Percentiles rank a stretch among this genome's conserved stretches.
Conservation (phyloP, 352 stramenopile species). For the Phytophthora podocarpi region DNA sequence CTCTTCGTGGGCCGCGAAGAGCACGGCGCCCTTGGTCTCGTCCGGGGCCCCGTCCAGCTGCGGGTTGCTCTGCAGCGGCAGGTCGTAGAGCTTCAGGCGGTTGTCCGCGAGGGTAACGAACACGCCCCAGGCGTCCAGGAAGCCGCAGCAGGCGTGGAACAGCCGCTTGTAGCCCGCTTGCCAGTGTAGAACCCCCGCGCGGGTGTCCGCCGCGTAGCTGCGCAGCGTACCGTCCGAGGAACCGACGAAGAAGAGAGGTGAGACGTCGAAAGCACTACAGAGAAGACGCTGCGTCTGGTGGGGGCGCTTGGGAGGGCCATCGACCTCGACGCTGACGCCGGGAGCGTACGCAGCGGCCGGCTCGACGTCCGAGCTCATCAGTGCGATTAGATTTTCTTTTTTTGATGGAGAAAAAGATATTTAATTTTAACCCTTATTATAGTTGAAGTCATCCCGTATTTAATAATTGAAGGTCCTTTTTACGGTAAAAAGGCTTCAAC, state of each 20-base stretch:
- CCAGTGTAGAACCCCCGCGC: constrained; percentile 41
- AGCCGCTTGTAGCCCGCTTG: constrained; percentile 69
- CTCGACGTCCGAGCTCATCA: constrained; percentile 7
- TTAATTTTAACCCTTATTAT: too few species aligned
- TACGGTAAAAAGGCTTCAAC: too few species aligned
- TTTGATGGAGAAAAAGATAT: constrained; percentile 12
- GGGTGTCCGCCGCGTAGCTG: constrained; percentile 49
- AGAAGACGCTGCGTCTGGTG: constrained; percentile 57
- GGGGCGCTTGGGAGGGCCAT: constrained; percentile 62
- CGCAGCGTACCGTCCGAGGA: constrained; percentile 64
- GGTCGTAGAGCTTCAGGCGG: constrained; percentile 61
- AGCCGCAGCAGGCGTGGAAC: constrained; percentile 52
- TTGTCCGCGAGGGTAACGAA: constrained; percentile 60
- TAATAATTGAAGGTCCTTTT: too few species aligned
- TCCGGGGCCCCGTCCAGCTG: constrained; percentile 51
- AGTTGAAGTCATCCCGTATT: too few species aligned
- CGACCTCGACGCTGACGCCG: constrained; percentile 46
- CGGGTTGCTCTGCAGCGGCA: constrained; percentile 63
- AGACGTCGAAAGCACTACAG: constrained; percentile 40
- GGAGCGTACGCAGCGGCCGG: constrained; percentile 45
- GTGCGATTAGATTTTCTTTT: too few species aligned
- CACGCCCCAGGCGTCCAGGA: constrained; percentile 77
- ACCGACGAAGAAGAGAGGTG: constrained; percentile 63
- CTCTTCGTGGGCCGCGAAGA: constrained; percentile 64
- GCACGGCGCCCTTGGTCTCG: constrained; percentile 62